Conservation (phyloP, 352 stramenopile species). For the Hyaloperonospora brassicae region DNA sequence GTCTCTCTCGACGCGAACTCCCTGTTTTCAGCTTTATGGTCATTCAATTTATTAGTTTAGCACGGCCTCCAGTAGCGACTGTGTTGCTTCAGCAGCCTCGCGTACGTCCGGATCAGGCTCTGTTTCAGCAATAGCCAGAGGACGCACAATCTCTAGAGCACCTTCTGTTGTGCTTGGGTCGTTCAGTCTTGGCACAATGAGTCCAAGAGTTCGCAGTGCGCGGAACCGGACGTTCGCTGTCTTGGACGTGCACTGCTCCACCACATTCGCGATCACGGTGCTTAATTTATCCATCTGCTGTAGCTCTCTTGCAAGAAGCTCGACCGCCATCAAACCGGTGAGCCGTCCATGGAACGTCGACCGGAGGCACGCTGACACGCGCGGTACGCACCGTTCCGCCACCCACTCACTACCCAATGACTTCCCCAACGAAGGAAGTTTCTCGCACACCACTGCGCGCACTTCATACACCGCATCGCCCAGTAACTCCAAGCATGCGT, state of each 20-base stretch:
- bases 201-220: slow-evolving; percentile 55
- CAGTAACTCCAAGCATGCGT: slow-evolving; percentile 61
- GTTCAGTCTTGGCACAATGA: slow-evolving; percentile 62
- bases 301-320: slow-evolving; percentile 52
- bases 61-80: slow-evolving; percentile 39
- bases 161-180: slow-evolving; percentile 54
- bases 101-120: slow-evolving; percentile 69
- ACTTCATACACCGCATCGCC: slow-evolving; percentile 68
- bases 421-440: slow-evolving; percentile 52
- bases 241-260: slow-evolving; percentile 71
- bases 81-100: slow-evolving; percentile 56
- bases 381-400: slow-evolving; percentile 52
- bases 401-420: slow-evolving; percentile 78
- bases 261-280: slow-evolving; percentile 52
- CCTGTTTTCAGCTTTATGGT: not conserved
- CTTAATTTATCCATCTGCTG: slow-evolving; percentile 63
- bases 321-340: slow-evolving; percentile 60
- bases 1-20: too few relatives aligned
- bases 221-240: slow-evolving; percentile 79
- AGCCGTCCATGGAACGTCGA: slow-evolving; percentile 68
- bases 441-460: slow-evolving; percentile 49
- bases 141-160: slow-evolving; percentile 69
- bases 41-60: slow-evolving; percentile 34
- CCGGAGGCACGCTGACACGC: slow-evolving; percentile 52
- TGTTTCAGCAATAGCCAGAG: slow-evolving; percentile 47